phyloP scores from a whole-genome alignment of 2,329 filamentous ascomycete species.

The Coniella lustricola region DNA sequence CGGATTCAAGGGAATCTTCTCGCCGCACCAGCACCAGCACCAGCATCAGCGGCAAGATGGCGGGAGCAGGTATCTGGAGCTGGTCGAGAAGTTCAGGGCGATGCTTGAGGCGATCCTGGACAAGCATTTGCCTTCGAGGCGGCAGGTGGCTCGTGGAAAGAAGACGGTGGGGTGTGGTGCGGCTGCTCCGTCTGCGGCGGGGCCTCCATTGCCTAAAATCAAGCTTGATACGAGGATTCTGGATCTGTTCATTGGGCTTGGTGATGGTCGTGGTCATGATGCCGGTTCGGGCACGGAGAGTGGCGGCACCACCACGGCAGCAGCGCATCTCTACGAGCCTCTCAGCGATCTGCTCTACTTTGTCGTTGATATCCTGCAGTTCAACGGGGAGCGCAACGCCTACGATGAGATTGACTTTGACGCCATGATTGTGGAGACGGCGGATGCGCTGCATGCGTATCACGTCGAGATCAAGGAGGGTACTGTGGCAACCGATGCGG shows the following conservation, averaged over 20 bases:
- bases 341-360: constrained; percentile 94
- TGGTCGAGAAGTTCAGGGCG: constrained; percentile 69
- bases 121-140: constrained; percentile 78
- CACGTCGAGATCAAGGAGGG: constrained; percentile 43
- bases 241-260: constrained; percentile 82
- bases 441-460: constrained; percentile 77
- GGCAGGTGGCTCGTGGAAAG: constrained; percentile 47
- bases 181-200: constrained; percentile 27
- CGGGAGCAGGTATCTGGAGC: constrained; percentile 43
- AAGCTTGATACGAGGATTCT: constrained; percentile 58
- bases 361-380: constrained; percentile 91
- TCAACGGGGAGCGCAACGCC: constrained; percentile 91
- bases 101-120: constrained; percentile 74
- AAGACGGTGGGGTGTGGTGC: constrained; percentile 26
- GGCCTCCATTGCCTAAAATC: constrained; percentile 36
- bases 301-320: no score
- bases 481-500: constrained; percentile 19
- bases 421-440: constrained; percentile 76
- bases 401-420: constrained; percentile 99
- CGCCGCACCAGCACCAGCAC: constrained; percentile 46
- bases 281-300: no score
- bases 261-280: no score
- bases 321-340: constrained; percentile 74
- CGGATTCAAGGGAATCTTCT: constrained; percentile 92
- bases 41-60: no score